These are phyloP conservation scores for Postia placenta DNA, from an alignment of 768 basidiomycete genomes.

Conservation along the genomic window DNA sequence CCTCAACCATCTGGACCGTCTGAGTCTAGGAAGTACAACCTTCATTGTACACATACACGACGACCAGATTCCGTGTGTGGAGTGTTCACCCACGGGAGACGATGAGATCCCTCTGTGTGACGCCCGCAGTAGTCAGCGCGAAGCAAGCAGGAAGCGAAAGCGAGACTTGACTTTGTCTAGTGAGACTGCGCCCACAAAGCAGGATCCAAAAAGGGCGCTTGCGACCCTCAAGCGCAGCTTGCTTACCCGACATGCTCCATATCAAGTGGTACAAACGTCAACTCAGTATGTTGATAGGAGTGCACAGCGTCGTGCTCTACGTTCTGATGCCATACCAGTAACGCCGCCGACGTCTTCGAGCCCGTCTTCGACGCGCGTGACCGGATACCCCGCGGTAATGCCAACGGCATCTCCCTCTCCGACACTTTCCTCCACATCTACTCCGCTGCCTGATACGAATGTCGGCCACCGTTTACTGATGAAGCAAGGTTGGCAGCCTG, in stretches of 20 bases:
- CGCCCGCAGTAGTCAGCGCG: slow-evolving; percentile 12
- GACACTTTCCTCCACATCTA: slow-evolving; percentile 30
- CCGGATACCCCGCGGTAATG: neutral
- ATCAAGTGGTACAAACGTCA: neutral
- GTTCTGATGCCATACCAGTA: too few species aligned
- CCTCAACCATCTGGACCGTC: slow-evolving; percentile 55
- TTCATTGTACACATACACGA: slow-evolving; percentile 69
- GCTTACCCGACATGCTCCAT: slow-evolving; percentile 38
- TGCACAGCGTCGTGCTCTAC: slow-evolving; percentile 58
- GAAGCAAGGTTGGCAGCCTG: slow-evolving; percentile 77
- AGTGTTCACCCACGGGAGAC: slow-evolving; percentile 46
- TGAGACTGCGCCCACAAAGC: slow-evolving; percentile 11
- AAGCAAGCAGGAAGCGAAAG: slow-evolving; percentile 21
- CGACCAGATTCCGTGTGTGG: slow-evolving; percentile 51
- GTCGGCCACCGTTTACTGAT: slow-evolving; percentile 63
- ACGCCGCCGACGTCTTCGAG: too few species aligned
- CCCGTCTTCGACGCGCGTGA: too few species aligned
- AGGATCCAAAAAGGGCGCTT: slow-evolving; percentile 61
- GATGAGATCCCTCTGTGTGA: slow-evolving; percentile 60
- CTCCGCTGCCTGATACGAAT: slow-evolving; percentile 50
- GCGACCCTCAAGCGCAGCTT: slow-evolving; percentile 58
- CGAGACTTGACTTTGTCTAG: slow-evolving; percentile 5
- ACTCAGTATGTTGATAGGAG: slow-evolving; percentile 60
- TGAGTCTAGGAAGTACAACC: slow-evolving; percentile 66
- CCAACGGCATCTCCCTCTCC: slow-evolving; percentile 9